phyloP scores from a whole-genome alignment of 2,329 filamentous ascomycete genomes.

The Neopestalotiopsis sp. region DNA sequence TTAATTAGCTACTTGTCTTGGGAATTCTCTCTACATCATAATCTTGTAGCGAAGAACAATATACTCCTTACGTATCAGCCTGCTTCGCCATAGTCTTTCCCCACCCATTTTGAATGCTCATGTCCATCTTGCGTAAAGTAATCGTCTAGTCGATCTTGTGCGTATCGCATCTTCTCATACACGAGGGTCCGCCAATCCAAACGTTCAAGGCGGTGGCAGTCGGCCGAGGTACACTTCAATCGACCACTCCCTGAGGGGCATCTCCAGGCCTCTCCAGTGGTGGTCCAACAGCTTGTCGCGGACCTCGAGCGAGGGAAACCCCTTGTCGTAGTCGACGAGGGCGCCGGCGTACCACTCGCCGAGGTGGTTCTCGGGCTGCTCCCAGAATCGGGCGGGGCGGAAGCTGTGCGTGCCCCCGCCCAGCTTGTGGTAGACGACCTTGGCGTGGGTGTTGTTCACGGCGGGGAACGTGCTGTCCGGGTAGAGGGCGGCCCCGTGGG shows the following conservation, averaged over 20 bases:
- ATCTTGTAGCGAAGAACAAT: too few species aligned
- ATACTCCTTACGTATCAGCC: too few species aligned
- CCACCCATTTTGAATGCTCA: too few species aligned
- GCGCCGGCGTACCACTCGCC: background rate
- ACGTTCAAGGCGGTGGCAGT: too few species aligned
- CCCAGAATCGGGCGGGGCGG: conserved; percentile 32
- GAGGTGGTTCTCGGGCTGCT: conserved; percentile 17
- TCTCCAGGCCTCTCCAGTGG: background rate
- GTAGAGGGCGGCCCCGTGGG: conserved; percentile 27
- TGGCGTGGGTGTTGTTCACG: conserved; percentile 35
- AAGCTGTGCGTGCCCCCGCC: conserved; percentile 34
- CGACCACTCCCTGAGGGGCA: too few species aligned
- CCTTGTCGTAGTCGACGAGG: background rate
- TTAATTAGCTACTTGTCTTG: background rate
- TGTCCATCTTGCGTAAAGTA: too few species aligned
- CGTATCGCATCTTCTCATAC: too few species aligned
- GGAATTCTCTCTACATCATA: too few species aligned
- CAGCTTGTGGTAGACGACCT: conserved; percentile 39
- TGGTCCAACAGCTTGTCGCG: background rate
- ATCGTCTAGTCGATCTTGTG: too few species aligned
- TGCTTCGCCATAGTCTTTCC: too few species aligned
- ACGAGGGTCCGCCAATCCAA: too few species aligned
- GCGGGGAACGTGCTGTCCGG: conserved; percentile 31
- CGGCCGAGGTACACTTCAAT: too few species aligned
- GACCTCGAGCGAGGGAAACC: background rate